These are phyloP conservation scores for Triticum urartu DNA, from an alignment of 176 grass and related monocot genomes.

Conservation along the genomic window DNA sequence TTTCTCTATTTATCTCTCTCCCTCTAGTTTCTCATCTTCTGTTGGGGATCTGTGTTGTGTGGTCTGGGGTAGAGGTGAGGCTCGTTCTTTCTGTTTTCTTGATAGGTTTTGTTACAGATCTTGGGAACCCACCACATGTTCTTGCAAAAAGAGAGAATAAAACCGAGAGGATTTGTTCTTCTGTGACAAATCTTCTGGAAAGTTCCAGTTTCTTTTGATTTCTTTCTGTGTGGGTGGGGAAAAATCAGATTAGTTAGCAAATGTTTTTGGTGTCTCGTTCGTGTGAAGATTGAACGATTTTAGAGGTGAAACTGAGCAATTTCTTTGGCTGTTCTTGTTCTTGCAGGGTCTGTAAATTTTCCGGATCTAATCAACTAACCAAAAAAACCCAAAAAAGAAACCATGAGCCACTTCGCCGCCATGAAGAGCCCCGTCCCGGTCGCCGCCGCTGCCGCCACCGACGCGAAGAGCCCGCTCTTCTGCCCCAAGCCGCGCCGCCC, in stretches of 20 bases:
- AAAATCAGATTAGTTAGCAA: not conserved
- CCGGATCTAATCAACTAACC: conserved; percentile 57
- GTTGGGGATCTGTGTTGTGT: not conserved
- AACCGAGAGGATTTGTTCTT: not conserved
- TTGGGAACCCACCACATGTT: not conserved
- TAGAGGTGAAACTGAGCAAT: not conserved
- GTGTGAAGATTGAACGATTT: not conserved
- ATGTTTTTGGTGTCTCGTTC: not conserved
- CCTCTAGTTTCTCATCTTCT: not conserved
- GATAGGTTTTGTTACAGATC: not conserved
- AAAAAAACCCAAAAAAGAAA: not conserved
- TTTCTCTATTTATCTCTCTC: not conserved
- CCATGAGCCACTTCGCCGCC: conserved; percentile 76
- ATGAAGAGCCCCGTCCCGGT: conserved; percentile 64
- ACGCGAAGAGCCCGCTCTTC: conserved; percentile 65
- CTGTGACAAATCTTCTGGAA: not conserved
- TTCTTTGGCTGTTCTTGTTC: not conserved
- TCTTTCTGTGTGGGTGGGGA: not conserved
- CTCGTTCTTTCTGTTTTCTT: not conserved
- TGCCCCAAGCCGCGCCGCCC: conserved; percentile 91
- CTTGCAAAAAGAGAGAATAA: not conserved
- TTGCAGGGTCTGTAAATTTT: conserved; percentile 29
- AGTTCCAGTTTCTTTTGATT: not conserved
- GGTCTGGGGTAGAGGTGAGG: not conserved
- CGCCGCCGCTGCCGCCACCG: conserved; percentile 12